Conservation (phyloP, 139 green algal genomes). For the Penium margaritaceum region DNA sequence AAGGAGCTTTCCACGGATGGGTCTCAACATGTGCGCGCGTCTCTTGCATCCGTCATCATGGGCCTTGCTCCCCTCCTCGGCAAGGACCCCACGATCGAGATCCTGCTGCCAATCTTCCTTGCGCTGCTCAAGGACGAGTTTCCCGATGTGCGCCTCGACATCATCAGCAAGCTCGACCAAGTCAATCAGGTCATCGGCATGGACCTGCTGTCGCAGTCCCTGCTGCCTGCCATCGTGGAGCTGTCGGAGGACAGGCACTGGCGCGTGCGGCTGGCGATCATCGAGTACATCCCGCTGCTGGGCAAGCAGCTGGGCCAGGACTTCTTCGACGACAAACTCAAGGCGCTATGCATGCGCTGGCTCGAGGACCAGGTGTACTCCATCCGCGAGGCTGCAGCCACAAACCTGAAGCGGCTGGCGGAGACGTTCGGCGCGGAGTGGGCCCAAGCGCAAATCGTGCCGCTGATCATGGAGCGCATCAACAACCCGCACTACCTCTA, state of each 20-base stretch:
- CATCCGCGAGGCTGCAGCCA: conserved; percentile 84
- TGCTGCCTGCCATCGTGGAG: conserved; percentile 93
- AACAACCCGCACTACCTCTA: conserved; percentile 87
- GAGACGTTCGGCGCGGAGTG: conserved; percentile 88
- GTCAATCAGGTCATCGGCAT: conserved; percentile 87
- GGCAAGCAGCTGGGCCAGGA: conserved; percentile 75
- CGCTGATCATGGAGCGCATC: conserved; percentile 45
- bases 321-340: conserved; percentile 75
- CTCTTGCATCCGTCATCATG: conserved; percentile 88
- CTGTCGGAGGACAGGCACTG: conserved; percentile 96
- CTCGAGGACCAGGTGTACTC: conserved; percentile 78
- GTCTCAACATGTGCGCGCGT: conserved; percentile 83
- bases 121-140: conserved; percentile 86
- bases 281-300: conserved; percentile 94
- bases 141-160: conserved; percentile 91
- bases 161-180: conserved; percentile 95
- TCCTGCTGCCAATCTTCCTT: conserved; percentile 90
- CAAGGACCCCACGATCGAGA: conserved; percentile 75
- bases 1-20: conserved; percentile 71
- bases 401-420: conserved; percentile 78
- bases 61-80: conserved; percentile 82
- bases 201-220: conserved; percentile 79
- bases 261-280: conserved; percentile 94
- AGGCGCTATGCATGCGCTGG: conserved; percentile 87
- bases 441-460: conserved; percentile 81